Base-by-base conservation (phyloP, 2,329 filamentous ascomycete species). In the Penicillium hordei region DNA sequence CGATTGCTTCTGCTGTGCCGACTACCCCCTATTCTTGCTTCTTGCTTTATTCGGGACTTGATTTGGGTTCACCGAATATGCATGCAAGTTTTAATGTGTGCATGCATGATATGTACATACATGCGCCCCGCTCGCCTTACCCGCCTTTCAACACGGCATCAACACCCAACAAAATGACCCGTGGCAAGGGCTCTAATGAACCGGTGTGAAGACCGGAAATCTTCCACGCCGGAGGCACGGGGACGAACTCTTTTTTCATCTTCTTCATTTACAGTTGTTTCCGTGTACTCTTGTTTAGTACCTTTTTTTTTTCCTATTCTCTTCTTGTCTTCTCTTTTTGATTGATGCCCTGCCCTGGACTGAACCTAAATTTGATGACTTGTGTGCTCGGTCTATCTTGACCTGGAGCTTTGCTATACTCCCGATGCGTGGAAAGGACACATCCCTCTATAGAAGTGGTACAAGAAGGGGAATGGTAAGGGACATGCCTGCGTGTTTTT, bases 241-340 rank as follows among this genome's bases (percentile, higher is more conserved):
- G 57, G 33, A 46, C 39, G 21, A 57, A 33, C 29, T 27, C 38
- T 33, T 54, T 49, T 56, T 31, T 13, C 2, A 8, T 3, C 27
- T 3, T 45, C 57, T 62, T 50, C 31, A 49, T 62, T 63, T 55
- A 59, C 61, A 59, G 56, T 48, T 66, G 52, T 62, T 52, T 61
- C 62, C 55, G 42, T 49, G 62, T 61, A 56, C 39, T 52, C 51
- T 51, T 49, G 36, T 48, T 52, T 40, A 52, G 42, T 60, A 50
- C 51, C n/a, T n/a, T 52, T 39, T 45, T 49, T 58, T 58, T 48
- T 6, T 1, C 31, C 31, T 33, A 33, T 33, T 55, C 27, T 55
- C 40, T 43, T 40, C 25, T 46, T 38, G 49, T 49, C 46, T 51
- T 52, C 44, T 43, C 40, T 54, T 52, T 46, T 51, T 53, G 36